phyloP scores from a whole-genome alignment of 495 filamentous ascomycete species.

The Podospora bellae-mahoneyi region DNA sequence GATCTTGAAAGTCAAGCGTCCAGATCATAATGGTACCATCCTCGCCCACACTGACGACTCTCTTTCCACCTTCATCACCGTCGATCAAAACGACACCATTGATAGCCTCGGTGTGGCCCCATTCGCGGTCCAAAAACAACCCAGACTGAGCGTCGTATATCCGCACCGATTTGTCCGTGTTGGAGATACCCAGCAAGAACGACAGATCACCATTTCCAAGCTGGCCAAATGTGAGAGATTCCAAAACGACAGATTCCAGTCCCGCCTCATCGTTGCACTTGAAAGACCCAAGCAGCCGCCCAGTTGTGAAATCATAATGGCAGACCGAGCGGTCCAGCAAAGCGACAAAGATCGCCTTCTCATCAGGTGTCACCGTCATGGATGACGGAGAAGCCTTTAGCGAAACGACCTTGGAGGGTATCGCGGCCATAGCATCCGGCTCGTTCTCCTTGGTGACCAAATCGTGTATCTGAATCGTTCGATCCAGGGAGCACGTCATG shows the following conservation, averaged over 20 bases:
- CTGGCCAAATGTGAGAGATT: slow-evolving; percentile 62
- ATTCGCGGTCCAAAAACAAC: slow-evolving; percentile 76
- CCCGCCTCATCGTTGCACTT: slow-evolving; percentile 74
- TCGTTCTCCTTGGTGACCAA: slow-evolving; percentile 69
- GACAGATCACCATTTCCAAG: slow-evolving; percentile 36
- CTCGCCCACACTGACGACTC: slow-evolving; percentile 69
- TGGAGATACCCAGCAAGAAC: slow-evolving; percentile 77
- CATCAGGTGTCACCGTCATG: slow-evolving; percentile 65
- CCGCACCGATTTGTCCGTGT: slow-evolving; percentile 90
- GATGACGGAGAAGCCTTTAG: slow-evolving; percentile 83
- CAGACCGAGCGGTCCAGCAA: slow-evolving; percentile 78
- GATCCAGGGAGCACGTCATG: slow-evolving; percentile 83
- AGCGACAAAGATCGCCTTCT: slow-evolving; percentile 65
- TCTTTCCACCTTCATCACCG: slow-evolving; percentile 47
- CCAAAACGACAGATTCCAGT: slow-evolving; percentile 76
- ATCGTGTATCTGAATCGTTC: slow-evolving; percentile 75
- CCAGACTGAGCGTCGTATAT: slow-evolving; percentile 79
- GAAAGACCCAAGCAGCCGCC: slow-evolving; percentile 69
- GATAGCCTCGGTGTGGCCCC: slow-evolving; percentile 90
- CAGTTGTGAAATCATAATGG: slow-evolving; percentile 69
- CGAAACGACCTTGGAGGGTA: slow-evolving; percentile 69
- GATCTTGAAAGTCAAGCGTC: slow-evolving; percentile 54
- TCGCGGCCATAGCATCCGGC: slow-evolving; percentile 66
- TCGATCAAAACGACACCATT: slow-evolving; percentile 77
- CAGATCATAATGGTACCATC: slow-evolving; percentile 88